Percentiles rank a stretch among this genome's conserved stretches.
phyloP scores from a whole-genome alignment of 345 rosid species.

The Trapa incisa region DNA sequence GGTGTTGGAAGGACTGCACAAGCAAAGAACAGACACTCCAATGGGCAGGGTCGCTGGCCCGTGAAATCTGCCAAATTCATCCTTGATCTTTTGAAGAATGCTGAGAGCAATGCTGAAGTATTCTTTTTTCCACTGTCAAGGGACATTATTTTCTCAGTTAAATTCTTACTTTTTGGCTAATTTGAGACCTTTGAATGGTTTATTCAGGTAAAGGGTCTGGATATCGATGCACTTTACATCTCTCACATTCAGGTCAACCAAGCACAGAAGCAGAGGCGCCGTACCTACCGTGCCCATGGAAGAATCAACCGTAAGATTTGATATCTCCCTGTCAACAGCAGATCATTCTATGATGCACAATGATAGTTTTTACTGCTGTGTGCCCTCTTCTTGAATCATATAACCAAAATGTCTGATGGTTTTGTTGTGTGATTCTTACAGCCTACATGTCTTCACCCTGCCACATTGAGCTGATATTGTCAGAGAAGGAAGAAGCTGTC shows the following conservation, averaged over 20 bases:
- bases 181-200: background rate
- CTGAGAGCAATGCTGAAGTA: too few species aligned
- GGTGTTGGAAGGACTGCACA: too few species aligned
- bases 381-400: background rate
- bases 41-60: too few species aligned
- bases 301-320: slow-evolving; percentile 28
- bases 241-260: slow-evolving; percentile 29
- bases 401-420: background rate
- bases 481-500: slow-evolving; percentile 31
- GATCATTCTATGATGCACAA: too few species aligned
- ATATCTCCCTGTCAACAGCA: too few species aligned
- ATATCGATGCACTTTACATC: slow-evolving; percentile 21
- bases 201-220: slow-evolving; percentile 27
- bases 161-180: background rate
- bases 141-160: too few species aligned
- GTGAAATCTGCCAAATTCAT: too few species aligned
- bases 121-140: too few species aligned
- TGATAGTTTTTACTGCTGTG: background rate
- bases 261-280: slow-evolving; percentile 7
- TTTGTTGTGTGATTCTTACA: background rate
- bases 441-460: slow-evolving; percentile 38
- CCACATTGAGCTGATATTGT: slow-evolving; percentile 33
- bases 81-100: too few species aligned
- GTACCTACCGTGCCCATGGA: slow-evolving; percentile 7
- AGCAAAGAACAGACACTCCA: too few species aligned